A percentile compares a stretch with the other conserved stretches of the same genome.
Evolutionary conservation across 306 rosid species (phyloP).

Genomic region (Glycyrrhiza uralensis): DNA sequence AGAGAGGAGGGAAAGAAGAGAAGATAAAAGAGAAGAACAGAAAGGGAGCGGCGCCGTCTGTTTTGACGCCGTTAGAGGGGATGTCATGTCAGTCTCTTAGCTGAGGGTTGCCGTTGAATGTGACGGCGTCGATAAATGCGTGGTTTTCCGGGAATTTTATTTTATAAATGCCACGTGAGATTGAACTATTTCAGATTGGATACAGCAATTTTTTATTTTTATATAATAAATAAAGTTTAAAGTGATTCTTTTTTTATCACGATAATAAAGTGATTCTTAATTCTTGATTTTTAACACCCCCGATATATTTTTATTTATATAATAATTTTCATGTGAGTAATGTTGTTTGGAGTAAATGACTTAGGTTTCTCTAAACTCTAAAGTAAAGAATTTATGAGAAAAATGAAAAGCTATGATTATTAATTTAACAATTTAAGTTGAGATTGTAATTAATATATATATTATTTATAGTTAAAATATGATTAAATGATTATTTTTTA

Average conservation of each 20-base stretch:
- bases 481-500: no score
- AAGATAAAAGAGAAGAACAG: background rate
- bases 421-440: no score
- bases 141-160: constrained; percentile 6
- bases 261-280: background rate
- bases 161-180: constrained; percentile 5
- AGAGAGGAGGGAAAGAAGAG: background rate
- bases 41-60: constrained; percentile 30
- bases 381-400: no score
- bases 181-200: background rate
- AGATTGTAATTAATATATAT: no score
- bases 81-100: background rate
- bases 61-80: constrained; percentile 16
- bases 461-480: no score
- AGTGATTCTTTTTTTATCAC: no score
- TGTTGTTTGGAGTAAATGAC: no score
- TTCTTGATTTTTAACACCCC: no score
- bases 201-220: background rate
- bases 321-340: no score
- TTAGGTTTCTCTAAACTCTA: no score
- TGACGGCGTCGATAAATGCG: constrained; percentile 12
- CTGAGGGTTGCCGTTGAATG: background rate
- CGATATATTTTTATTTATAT: no score
- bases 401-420: no score
- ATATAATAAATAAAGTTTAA: background rate